These are phyloP conservation scores for Podaxis rugospora DNA, from an alignment of 768 basidiomycete genomes.

Conservation along the genomic window DNA sequence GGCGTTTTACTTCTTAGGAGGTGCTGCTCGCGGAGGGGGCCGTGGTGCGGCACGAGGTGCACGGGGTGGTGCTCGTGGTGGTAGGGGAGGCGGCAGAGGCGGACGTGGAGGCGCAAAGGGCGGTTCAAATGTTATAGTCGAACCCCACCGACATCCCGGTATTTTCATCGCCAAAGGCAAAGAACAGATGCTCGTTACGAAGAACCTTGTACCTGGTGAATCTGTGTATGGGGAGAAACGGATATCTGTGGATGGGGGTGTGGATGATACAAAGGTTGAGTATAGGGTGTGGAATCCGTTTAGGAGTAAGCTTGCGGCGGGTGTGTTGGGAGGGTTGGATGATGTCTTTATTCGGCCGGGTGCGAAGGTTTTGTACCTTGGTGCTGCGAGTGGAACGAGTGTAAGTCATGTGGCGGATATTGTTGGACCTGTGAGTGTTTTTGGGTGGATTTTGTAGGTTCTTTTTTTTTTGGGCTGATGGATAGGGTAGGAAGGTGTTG, in stretches of 20 bases:
- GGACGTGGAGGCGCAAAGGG: constrained; percentile 70
- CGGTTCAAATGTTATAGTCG: constrained; percentile 85
- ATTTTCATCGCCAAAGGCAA: constrained; percentile 98
- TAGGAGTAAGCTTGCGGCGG: constrained; percentile 93
- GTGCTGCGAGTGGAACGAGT: constrained; percentile 96
- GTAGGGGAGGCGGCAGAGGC: constrained; percentile 37
- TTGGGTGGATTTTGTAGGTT: not conserved
- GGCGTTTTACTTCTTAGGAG: constrained; percentile 14
- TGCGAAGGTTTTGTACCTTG: constrained; percentile 94
- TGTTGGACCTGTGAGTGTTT: constrained; percentile 79
- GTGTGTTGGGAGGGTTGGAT: constrained; percentile 93
- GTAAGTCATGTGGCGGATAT: constrained; percentile 99
- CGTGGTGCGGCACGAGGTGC: constrained; percentile 35
- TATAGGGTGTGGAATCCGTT: constrained; percentile 99
- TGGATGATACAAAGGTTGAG: constrained; percentile 81
- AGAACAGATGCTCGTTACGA: constrained; percentile 94
- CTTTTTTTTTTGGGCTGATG: not conserved
- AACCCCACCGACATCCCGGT: constrained; percentile 92
- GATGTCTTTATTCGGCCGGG: constrained; percentile 91
- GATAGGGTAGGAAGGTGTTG: constrained; percentile 74
- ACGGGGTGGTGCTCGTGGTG: constrained; percentile 38
- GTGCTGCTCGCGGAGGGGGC: constrained; percentile 31
- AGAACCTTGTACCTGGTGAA: constrained; percentile 96
- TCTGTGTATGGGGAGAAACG: constrained; percentile 98
- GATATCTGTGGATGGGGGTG: constrained; percentile 74